Percentiles rank a stretch among this genome's conserved stretches.
Conservation (phyloP, 257 asterid genomes). For the Jasminum sambac region DNA sequence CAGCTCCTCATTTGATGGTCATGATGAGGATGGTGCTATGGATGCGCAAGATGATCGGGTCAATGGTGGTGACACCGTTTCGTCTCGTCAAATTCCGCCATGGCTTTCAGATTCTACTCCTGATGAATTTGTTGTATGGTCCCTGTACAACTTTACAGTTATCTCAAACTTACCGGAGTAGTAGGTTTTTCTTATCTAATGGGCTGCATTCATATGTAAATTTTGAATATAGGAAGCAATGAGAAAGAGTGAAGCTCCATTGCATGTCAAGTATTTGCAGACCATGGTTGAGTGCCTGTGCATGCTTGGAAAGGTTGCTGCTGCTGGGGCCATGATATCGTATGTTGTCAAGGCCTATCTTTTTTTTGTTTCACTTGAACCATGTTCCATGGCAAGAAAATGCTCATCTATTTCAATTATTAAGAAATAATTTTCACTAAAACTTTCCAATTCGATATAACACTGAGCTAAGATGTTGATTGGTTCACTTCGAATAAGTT, state of each 20-base stretch:
- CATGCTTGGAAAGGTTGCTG: constrained; percentile 99
- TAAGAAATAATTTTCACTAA: not conserved
- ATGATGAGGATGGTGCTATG: constrained; percentile 64
- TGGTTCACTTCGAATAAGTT: not conserved
- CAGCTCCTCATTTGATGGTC: constrained; percentile 78
- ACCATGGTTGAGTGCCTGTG: constrained; percentile 95
- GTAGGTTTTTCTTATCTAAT: constrained; percentile 27
- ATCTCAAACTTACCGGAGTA: constrained; percentile 20
- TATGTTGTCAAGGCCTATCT: constrained; percentile 40
- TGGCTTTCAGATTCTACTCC: constrained; percentile 97
- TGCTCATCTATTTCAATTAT: not conserved
- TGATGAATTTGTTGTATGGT: constrained; percentile 94
- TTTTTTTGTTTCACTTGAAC: not conserved
- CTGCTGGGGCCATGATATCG: constrained; percentile 98
- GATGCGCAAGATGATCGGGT: constrained; percentile 61
- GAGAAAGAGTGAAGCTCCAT: constrained; percentile 81
- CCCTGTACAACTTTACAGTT: constrained; percentile 35
- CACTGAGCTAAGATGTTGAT: not conserved
- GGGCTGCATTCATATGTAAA: constrained; percentile 26
- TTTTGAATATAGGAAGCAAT: constrained; percentile 77
- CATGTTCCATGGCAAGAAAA: not conserved
- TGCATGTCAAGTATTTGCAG: constrained; percentile 91
- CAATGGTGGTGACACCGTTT: constrained; percentile 59
- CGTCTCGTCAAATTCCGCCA: constrained; percentile 64
- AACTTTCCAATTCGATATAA: not conserved